Evolutionary conservation across 345 rosid species (phyloP).

Genomic region (Firmiana major): DNA sequence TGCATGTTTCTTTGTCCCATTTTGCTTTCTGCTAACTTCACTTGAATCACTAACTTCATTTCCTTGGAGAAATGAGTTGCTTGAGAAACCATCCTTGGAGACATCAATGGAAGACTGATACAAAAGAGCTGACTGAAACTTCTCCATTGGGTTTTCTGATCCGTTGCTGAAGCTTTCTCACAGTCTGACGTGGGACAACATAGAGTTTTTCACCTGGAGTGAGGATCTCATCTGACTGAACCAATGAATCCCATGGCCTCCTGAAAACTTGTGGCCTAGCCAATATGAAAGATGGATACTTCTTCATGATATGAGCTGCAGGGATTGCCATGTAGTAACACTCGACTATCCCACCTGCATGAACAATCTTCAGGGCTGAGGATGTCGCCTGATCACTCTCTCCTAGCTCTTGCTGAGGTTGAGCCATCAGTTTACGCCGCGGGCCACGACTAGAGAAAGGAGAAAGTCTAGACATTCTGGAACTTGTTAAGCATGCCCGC

Average conservation of each 20-base stretch:
- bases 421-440: neutral
- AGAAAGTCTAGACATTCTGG: constrained; percentile 17
- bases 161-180: constrained; percentile 34
- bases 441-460: neutral
- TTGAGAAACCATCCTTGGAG: neutral
- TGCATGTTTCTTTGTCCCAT: constrained; percentile 21
- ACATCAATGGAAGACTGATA: constrained; percentile 4
- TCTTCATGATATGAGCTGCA: constrained; percentile 34
- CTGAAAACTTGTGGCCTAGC: constrained; percentile 49
- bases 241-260: constrained; percentile 43
- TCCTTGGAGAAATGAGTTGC: too few relatives aligned
- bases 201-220: constrained; percentile 35
- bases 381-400: constrained; percentile 20
- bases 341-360: constrained; percentile 31
- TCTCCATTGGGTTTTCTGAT: constrained; percentile 13
- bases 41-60: constrained; percentile 19
- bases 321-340: constrained; percentile 40
- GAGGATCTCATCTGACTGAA: constrained; percentile 37
- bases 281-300: constrained; percentile 27
- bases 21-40: constrained; percentile 6
- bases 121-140: neutral
- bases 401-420: neutral
- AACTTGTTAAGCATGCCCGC: constrained; percentile 34
- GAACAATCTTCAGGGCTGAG: constrained; percentile 36
- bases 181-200: constrained; percentile 33